A percentile compares a stretch with the other conserved stretches of the same genome.
These are phyloP conservation scores for Aspergillus unguis DNA, from an alignment of 2,329 filamentous ascomycete species.

Conservation along the genomic window DNA sequence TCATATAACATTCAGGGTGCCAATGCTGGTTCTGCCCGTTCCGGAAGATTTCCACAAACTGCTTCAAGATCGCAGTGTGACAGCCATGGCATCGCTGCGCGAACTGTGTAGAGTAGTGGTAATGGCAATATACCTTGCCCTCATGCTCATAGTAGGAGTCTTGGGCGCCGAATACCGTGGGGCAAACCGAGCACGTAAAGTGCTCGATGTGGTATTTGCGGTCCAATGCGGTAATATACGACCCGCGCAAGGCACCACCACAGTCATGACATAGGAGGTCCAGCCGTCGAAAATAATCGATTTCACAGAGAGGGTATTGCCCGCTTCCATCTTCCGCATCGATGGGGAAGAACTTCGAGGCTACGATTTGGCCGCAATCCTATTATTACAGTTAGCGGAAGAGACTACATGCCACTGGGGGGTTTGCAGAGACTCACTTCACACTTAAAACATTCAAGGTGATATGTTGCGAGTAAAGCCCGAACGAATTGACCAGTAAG, in stretches of 20 bases:
- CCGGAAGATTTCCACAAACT: conserved; percentile 97
- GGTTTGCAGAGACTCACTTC: conserved; percentile 59
- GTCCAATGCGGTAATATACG: conserved; percentile 96
- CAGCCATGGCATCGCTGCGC: conserved; percentile 95
- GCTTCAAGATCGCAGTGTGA: conserved; percentile 94
- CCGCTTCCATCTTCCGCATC: conserved; percentile 77
- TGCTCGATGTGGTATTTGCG: conserved; percentile 99
- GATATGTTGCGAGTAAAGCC: conserved; percentile 88
- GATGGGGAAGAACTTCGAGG: conserved; percentile 97
- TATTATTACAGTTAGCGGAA: conserved; percentile 40
- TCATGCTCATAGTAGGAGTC: conserved; percentile 99
- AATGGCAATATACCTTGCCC: conserved; percentile 94
- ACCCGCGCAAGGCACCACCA: conserved; percentile 86
- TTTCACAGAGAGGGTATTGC: conserved; percentile 96
- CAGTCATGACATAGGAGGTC: conserved; percentile 90
- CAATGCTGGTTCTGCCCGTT: conserved; percentile 98
- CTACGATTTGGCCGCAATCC: conserved; percentile 96
- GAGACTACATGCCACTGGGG: no score
- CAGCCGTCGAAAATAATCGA: conserved; percentile 91
- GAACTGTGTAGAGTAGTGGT: conserved; percentile 97
- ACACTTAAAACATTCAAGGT: conserved; percentile 97
- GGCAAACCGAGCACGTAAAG: conserved; percentile 95
- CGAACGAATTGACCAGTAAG: conserved; percentile 95
- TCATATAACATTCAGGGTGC: conserved; percentile 99
- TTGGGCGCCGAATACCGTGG: conserved; percentile 95